phyloP scores from a whole-genome alignment of 2,329 filamentous ascomycete genomes.

The Lomentospora prolificans region DNA sequence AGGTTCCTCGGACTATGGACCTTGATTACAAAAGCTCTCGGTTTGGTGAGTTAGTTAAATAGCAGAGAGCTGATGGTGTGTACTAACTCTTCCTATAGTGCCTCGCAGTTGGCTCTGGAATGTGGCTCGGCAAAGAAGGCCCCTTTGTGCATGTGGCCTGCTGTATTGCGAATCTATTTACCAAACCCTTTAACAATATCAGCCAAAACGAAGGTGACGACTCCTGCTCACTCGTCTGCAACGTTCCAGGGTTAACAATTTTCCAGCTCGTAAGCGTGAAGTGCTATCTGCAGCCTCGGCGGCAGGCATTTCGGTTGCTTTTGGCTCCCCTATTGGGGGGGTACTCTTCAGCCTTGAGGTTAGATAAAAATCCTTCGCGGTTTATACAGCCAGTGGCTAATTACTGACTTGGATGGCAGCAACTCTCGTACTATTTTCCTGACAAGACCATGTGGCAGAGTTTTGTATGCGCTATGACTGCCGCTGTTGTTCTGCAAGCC shows the following conservation, averaged over 20 bases:
- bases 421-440: conserved; percentile 94
- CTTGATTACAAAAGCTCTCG: conserved; percentile 77
- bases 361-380: conserved; percentile 13
- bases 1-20: conserved; percentile 85
- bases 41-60: conserved; percentile 49
- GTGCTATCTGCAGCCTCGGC: conserved; percentile 87
- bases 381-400: neutral
- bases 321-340: conserved; percentile 87
- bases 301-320: conserved; percentile 86
- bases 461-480: conserved; percentile 99
- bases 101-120: conserved; percentile 81
- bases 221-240: conserved; percentile 9
- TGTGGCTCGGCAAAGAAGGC: conserved; percentile 96
- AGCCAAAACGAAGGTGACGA: conserved; percentile 71
- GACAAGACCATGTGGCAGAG: conserved; percentile 99
- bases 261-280: conserved; percentile 76
- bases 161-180: conserved; percentile 89
- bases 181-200: conserved; percentile 75
- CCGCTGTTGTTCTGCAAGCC: conserved; percentile 83
- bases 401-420: conserved; percentile 32
- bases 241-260: neutral
- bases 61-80: neutral
- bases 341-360: conserved; percentile 93
- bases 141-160: conserved; percentile 93
- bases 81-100: conserved; percentile 40